Conservation (phyloP, 441 rosid species). For the Francoa sonchifolia region DNA sequence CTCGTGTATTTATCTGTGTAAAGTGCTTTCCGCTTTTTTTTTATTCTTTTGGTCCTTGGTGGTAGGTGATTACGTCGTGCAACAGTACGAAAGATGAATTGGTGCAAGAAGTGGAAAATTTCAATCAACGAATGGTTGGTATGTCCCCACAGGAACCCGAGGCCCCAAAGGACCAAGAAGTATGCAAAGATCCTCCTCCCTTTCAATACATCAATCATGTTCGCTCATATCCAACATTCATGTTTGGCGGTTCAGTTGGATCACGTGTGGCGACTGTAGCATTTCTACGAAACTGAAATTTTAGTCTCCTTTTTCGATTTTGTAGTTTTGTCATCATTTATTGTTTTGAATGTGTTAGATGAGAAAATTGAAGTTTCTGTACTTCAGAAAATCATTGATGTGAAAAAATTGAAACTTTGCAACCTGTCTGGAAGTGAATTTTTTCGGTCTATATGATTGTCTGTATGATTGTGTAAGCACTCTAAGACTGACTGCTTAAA, state of each 20-base stretch:
- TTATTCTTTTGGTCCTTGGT: too few species aligned
- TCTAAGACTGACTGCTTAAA: too few species aligned
- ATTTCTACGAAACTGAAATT: conserved; percentile 47
- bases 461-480: too few species aligned
- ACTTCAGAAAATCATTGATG: too few species aligned
- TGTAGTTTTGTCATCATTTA: conserved; percentile 6
- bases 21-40: too few species aligned
- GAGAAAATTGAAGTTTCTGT: too few species aligned
- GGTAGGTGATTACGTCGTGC: conserved; percentile 75
- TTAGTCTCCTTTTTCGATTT: background rate
- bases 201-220: conserved; percentile 71
- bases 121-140: conserved; percentile 37
- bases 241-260: conserved; percentile 74
- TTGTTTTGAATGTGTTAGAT: too few species aligned
- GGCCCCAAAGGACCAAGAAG: conserved; percentile 24
- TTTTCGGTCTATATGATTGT: too few species aligned
- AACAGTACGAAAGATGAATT: conserved; percentile 76
- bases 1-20: too few species aligned
- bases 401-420: too few species aligned
- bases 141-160: conserved; percentile 21
- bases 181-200: conserved; percentile 20
- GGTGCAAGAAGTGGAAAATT: conserved; percentile 59
- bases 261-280: conserved; percentile 89
- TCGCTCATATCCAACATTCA: conserved; percentile 71
- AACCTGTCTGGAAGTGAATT: too few species aligned